Evolutionary conservation across 1,284 basidiomycete genomes (phyloP).

Genomic region (Apiotrichum brassicae): DNA sequence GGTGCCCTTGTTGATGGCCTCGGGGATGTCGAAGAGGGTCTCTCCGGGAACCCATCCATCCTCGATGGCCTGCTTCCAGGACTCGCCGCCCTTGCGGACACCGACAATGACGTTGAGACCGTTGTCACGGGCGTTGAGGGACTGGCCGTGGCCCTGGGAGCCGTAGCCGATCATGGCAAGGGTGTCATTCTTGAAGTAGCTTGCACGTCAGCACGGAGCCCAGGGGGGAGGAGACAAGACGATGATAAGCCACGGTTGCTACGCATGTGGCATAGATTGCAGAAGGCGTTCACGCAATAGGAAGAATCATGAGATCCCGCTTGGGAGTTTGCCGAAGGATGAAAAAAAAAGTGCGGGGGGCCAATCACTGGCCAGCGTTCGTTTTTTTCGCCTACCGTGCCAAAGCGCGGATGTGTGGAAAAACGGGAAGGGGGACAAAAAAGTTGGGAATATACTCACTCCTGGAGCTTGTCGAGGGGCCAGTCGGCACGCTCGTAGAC

Average conservation of each 20-base stretch:
- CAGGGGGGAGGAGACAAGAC: background rate
- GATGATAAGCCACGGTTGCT: too few relatives aligned
- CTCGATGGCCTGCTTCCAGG: slow-evolving; percentile 88
- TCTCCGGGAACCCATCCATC: slow-evolving; percentile 99
- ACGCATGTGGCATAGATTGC: too few relatives aligned
- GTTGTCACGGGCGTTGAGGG: slow-evolving; percentile 97
- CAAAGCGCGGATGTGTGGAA: background rate
- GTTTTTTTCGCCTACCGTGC: background rate
- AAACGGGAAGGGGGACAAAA: background rate
- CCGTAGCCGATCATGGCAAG: slow-evolving; percentile 98
- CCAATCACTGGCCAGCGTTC: background rate
- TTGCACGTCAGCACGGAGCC: slow-evolving; percentile 10
- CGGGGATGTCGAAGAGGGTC: slow-evolving; percentile 97
- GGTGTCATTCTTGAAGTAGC: slow-evolving; percentile 98
- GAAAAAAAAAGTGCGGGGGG: background rate
- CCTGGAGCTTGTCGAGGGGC: slow-evolving; percentile 95
- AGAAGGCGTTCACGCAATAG: too few relatives aligned
- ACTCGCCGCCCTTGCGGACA: slow-evolving; percentile 91
- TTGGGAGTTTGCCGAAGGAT: background rate
- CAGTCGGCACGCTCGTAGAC: slow-evolving; percentile 98
- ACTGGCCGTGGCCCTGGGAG: slow-evolving; percentile 95
- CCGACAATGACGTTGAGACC: slow-evolving; percentile 98
- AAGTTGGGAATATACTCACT: slow-evolving; percentile 47
- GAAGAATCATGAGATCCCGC: too few relatives aligned
- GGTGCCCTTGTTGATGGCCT: slow-evolving; percentile 90